Evolutionary conservation across 352 stramenopile genomes (phyloP).

Genomic region (Globisporangium uncinulatum): DNA sequence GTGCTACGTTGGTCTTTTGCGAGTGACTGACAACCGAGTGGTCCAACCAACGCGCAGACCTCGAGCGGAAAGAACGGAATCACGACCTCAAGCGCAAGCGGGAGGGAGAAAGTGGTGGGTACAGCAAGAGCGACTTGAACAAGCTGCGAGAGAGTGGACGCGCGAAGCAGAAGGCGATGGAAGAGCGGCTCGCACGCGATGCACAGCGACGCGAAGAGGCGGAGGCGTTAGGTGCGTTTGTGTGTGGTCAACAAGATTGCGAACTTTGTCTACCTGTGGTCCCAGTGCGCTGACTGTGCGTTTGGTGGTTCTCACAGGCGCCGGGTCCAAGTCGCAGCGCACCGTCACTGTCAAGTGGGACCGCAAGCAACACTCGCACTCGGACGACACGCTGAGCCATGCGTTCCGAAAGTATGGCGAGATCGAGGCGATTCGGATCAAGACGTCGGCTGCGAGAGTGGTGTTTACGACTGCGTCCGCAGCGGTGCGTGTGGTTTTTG

Average conservation of each 20-base stretch:
- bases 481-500: slow-evolving; percentile 24
- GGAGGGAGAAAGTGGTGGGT: slow-evolving; percentile 13
- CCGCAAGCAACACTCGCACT: slow-evolving; percentile 58
- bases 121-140: slow-evolving; percentile 39
- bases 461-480: slow-evolving; percentile 40
- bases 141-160: slow-evolving; percentile 47
- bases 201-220: slow-evolving; percentile 30
- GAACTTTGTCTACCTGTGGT: background rate
- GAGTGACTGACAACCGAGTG: background rate
- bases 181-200: slow-evolving; percentile 40
- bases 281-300: no score
- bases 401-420: slow-evolving; percentile 53
- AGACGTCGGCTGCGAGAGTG: slow-evolving; percentile 61
- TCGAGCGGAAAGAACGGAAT: slow-evolving; percentile 52
- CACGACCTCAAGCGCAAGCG: slow-evolving; percentile 35
- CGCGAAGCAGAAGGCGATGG: slow-evolving; percentile 48
- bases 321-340: slow-evolving; percentile 48
- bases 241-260: background rate
- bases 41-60: slow-evolving; percentile 24
- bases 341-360: slow-evolving; percentile 82
- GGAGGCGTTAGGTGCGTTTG: slow-evolving; percentile 10
- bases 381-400: slow-evolving; percentile 62
- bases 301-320: background rate
- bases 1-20: background rate
- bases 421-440: slow-evolving; percentile 67